Evolutionary conservation across 176 grass and related monocot genomes (phyloP).

Genomic region (Triticum turgidum): DNA sequence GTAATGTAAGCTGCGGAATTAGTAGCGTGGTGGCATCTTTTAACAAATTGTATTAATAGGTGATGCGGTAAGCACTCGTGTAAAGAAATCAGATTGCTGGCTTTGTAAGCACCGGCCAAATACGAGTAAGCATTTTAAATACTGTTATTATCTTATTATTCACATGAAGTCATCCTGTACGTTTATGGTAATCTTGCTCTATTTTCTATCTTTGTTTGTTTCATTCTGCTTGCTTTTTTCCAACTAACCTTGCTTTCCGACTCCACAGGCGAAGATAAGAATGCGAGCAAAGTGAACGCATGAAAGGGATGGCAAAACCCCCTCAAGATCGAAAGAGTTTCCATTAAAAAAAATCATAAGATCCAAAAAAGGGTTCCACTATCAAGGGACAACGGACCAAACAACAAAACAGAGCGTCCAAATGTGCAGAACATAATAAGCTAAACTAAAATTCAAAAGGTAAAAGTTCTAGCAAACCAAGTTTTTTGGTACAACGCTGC

Average conservation of each 20-base stretch:
- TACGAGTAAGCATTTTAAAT: background rate
- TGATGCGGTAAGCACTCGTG: background rate
- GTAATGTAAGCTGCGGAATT: background rate
- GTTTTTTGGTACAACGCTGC: no score
- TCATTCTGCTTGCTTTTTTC: background rate
- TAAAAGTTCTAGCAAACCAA: no score
- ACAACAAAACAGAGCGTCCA: no score
- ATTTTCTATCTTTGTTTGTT: background rate
- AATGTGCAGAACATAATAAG: no score
- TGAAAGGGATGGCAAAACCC: background rate
- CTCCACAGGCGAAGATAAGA: background rate
- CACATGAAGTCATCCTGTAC: background rate
- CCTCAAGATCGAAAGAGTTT: background rate
- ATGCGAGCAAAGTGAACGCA: no score
- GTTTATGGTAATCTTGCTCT: background rate
- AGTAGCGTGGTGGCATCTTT: background rate
- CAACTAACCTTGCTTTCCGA: background rate
- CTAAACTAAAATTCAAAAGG: no score
- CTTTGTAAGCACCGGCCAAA: constrained; percentile 19
- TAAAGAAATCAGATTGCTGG: background rate
- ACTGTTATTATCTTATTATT: background rate
- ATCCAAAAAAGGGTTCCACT: no score
- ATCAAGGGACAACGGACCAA: no score
- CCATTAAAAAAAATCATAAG: no score
- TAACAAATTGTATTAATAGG: background rate